These are phyloP conservation scores for Choiromyces venosus DNA, from an alignment of 495 filamentous ascomycete genomes.

Conservation along the genomic window DNA sequence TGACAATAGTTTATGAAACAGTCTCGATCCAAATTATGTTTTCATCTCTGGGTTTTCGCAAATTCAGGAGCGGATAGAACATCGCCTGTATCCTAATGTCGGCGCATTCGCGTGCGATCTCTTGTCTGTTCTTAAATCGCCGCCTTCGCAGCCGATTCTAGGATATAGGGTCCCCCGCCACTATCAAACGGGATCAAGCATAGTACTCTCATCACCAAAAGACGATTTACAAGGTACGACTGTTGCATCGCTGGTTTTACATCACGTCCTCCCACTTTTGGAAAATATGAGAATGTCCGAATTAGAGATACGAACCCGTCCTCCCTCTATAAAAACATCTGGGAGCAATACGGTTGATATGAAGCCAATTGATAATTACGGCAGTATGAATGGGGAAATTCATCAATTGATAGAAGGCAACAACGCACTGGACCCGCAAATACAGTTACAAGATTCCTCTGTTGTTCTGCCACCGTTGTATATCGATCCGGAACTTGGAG, in stretches of 20 bases:
- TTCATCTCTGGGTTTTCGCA: conserved; percentile 36
- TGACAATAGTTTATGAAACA: conserved; percentile 15
- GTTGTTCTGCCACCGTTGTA: neutral
- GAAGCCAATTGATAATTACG: neutral
- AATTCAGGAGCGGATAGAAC: conserved; percentile 34
- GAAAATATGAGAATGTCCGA: conserved; percentile 54
- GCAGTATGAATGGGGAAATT: neutral
- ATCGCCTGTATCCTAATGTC: conserved; percentile 38
- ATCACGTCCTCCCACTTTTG: conserved; percentile 66
- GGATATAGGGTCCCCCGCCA: conserved; percentile 23
- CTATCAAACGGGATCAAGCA: neutral
- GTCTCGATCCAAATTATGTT: conserved; percentile 27
- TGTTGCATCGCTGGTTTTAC: conserved; percentile 76
- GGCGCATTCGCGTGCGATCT: conserved; percentile 42
- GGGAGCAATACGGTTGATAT: neutral
- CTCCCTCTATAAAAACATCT: neutral
- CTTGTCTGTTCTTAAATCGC: conserved; percentile 31
- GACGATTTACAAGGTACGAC: conserved; percentile 12
- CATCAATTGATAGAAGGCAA: neutral
- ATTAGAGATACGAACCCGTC: neutral
- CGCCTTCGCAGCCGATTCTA: conserved; percentile 28
- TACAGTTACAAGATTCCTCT: neutral
- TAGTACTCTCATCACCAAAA: neutral
- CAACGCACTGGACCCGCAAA: neutral
- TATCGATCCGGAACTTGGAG: neutral